Percentiles rank a stretch among this genome's conserved stretches.
Conservation (phyloP, 78 protist genomes). For the Protostelium mycophagum region DNA sequence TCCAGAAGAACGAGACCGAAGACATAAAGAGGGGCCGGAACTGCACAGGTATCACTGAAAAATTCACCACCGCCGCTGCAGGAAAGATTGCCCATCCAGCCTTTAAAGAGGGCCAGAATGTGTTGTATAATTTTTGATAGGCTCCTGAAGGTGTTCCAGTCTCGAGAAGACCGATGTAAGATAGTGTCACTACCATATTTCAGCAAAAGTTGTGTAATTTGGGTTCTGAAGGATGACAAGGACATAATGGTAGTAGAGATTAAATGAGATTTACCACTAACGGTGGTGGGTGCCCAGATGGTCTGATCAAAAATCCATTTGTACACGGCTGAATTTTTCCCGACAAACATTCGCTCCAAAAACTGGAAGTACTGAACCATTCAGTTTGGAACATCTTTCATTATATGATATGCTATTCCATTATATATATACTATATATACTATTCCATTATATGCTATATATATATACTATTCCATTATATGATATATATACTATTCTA, state of each 20-base stretch:
- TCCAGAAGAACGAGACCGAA: background rate
- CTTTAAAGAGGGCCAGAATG: background rate
- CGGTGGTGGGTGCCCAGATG: background rate
- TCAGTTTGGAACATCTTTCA: too few species aligned
- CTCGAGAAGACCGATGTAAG: background rate
- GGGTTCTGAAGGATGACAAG: background rate
- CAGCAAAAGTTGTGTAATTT: too few species aligned
- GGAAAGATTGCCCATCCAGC: background rate
- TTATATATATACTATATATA: too few species aligned
- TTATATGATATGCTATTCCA: too few species aligned
- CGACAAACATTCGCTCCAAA: background rate
- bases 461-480: too few species aligned
- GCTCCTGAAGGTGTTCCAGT: background rate
- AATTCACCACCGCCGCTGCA: background rate
- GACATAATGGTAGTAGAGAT: background rate
- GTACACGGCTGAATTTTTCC: background rate
- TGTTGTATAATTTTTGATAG: too few species aligned
- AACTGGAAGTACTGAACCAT: background rate
- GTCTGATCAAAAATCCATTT: background rate
- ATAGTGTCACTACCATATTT: background rate
- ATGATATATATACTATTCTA: too few species aligned
- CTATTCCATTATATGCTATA: too few species aligned
- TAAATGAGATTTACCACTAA: too few species aligned
- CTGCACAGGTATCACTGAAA: background rate
- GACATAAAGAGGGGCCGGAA: background rate